Base-by-base conservation (phyloP, 305 asterid genomes). In the Plantago rigida region DNA sequence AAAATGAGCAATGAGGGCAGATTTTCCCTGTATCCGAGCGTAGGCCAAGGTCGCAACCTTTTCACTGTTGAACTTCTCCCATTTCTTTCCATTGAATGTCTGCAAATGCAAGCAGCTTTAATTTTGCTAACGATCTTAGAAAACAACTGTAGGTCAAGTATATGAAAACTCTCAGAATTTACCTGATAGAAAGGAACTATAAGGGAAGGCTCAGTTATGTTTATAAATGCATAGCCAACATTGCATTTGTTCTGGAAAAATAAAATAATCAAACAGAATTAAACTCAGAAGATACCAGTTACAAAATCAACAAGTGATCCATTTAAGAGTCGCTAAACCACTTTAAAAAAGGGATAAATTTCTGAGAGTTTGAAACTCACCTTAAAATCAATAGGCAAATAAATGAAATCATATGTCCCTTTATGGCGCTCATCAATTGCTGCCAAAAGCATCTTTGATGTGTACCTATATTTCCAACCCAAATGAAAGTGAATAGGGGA, bases 61-160 rank as follows among this genome's bases (percentile, higher is more conserved):
- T 78, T 87, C 99, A 72, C 99, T 93, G 60, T 93, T 89, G 74
- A 93, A 93, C 75, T 93, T 93, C 59, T 93, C 99, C 99, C 99
- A 93, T 77, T 93, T 93, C 86, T 87, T 93, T 58, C 99, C 99
- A 75, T 89, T 85, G 75, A 93, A 79, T 46, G 92, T 79, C 99
- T 93, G 94, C 60, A 52, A 68, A 45, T 47, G 39, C 17, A 34
- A 36, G 15, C 48, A 17, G 36, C 2, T 42, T 15, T 13, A 66
- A 45, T 31, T 56, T 36, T 42, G 62, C 13, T 13, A 51, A 51
- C 58, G 60, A 56, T 71, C 59, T 64, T 57, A 31, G 49, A 46
- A 15, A 54, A 46, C 8, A 66, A 50, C 56, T 51, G 34, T n/a
- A 71, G 56, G 34, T 19, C 26, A 47, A 63, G 54, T 29, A 56